Evolutionary conservation across 768 basidiomycete genomes (phyloP).

Genomic region (Leccinum aurantiacum): DNA sequence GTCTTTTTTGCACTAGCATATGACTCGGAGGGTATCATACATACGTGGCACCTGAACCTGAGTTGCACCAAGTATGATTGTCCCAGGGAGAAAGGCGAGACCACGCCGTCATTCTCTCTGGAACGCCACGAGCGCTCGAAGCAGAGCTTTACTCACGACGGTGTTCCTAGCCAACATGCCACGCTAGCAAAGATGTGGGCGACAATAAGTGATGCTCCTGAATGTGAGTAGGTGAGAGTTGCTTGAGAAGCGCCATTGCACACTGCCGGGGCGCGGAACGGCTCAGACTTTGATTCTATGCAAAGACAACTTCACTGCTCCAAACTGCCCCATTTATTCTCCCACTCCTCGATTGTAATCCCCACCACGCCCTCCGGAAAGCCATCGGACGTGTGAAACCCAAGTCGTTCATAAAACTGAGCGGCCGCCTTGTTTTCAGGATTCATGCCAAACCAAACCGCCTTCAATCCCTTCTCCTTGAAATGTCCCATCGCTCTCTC

Average conservation of each 20-base stretch:
- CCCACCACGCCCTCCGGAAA: constrained; percentile 53
- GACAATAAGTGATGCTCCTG: too few species aligned
- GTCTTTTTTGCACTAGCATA: too few species aligned
- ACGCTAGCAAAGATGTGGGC: neutral
- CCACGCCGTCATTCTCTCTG: constrained; percentile 3
- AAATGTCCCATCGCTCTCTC: constrained; percentile 53
- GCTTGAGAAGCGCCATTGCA: too few species aligned
- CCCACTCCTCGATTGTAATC: constrained; percentile 46
- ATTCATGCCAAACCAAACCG: constrained; percentile 71
- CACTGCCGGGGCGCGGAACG: neutral
- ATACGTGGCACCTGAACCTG: neutral
- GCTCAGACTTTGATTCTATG: neutral
- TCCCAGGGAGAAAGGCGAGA: constrained; percentile 6
- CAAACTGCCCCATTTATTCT: constrained; percentile 3
- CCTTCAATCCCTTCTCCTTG: constrained; percentile 42
- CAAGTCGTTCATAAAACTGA: constrained; percentile 61
- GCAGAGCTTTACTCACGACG: neutral
- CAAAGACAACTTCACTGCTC: neutral
- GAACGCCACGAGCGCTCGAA: neutral
- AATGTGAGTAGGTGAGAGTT: too few species aligned
- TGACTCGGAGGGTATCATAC: neutral
- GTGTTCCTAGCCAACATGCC: neutral
- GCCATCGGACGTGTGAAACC: constrained; percentile 58
- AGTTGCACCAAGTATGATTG: neutral
- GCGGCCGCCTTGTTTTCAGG: constrained; percentile 59